A percentile compares a stretch with the other conserved stretches of the same genome.
These are phyloP conservation scores for Suillus sp. DNA, from an alignment of 768 basidiomycete genomes.

Conservation along the genomic window DNA sequence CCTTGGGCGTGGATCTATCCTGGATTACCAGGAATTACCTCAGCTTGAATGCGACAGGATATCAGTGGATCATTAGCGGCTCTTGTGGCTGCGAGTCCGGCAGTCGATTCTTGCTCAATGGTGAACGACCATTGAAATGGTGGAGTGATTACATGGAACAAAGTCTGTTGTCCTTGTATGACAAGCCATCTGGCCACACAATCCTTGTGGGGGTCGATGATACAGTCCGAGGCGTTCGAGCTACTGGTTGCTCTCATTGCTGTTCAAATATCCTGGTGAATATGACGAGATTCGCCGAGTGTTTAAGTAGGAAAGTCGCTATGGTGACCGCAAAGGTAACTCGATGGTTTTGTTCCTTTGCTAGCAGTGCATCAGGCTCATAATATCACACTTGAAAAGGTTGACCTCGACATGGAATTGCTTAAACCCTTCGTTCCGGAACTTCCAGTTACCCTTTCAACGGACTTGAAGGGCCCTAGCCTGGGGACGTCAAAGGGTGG, in stretches of 20 bases:
- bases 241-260: background rate
- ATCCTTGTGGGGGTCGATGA: background rate
- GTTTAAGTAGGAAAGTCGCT: background rate
- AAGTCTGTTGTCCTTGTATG: slow-evolving; percentile 3
- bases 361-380: background rate
- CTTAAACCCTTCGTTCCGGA: background rate
- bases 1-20: slow-evolving; percentile 8
- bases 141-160: slow-evolving; percentile 17
- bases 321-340: slow-evolving; percentile 5
- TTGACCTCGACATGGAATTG: slow-evolving; percentile 16
- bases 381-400: slow-evolving; percentile 6
- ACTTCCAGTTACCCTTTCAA: background rate
- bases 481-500: no score
- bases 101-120: slow-evolving; percentile 1
- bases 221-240: background rate
- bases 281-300: slow-evolving; percentile 3
- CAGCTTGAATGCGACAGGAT: background rate
- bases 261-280: slow-evolving; percentile 6
- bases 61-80: slow-evolving; percentile 7
- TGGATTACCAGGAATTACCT: slow-evolving; percentile 6
- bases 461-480: no score
- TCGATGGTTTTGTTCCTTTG: background rate
- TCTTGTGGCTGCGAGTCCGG: slow-evolving; percentile 5
- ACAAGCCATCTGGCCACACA: slow-evolving; percentile 11
- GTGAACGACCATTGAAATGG: slow-evolving; percentile 7